Base-by-base conservation (phyloP, 176 grass and related monocot genomes). In the Triticum dicoccoides region DNA sequence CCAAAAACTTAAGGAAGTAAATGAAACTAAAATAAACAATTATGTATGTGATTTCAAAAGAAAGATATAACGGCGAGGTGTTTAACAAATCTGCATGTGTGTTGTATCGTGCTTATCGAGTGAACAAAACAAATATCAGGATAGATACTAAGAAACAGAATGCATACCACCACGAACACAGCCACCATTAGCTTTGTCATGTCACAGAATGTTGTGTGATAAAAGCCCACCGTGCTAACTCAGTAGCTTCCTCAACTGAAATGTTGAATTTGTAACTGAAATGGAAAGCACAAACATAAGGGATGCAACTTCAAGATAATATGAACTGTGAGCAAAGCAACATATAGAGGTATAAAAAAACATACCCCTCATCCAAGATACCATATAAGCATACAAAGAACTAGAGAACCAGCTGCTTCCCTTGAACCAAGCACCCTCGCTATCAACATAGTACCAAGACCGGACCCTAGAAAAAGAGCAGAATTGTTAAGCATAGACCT, bases 381-480 rank as follows among this genome's bases (percentile, higher is more conserved):
- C 86, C 93, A 69, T 98, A 98, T 98, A 98, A 82, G 96, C 96
- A 83, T 98, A 98, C 14, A 91, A 92, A 35, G 93, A 95, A 85
- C 93, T 93, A 79, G 93, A 98, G 78, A 98, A 98, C 15, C 87
- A 85, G 77, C 91, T 98, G 76, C 69, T 91, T 47, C 96, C 96
- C 84, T 89, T 83, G 3, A 95, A 90, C 78, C 96, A 94, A 30
- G 91, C 96, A 68, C 96, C 96, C 90, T 98, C 96, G 24, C 93
- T 98, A 59, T 98, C 96, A 87, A 98, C 96, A 86, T 98, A 98
- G 68, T 95, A 98, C 69, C 11, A 98, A 89, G 11, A 93, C 93
- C 70, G 93, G 96, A 18, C 91, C 96, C 96, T 98, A 77, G 41
- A 88, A 24, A 23, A 68, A 90, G 59, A 76, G 8, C 72, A 14